A percentile compares a stretch with the other conserved stretches of the same genome.
phyloP scores from a whole-genome alignment of 78 protist genomes.

The Chrysochromulina parva region DNA sequence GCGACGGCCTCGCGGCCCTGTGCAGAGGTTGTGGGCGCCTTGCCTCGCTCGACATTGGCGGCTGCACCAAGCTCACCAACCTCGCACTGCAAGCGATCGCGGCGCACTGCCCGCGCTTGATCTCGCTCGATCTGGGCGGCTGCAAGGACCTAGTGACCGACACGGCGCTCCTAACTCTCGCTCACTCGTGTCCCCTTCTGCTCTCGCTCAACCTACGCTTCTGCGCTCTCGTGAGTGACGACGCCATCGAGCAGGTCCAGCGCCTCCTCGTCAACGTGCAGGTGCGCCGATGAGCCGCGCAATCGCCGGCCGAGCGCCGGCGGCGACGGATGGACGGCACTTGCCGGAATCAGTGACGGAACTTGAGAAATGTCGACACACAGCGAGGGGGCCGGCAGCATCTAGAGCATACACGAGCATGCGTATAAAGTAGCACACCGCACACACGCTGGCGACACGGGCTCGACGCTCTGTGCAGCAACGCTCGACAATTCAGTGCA shows the following conservation, averaged over 20 bases:
- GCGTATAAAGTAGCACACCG: no score
- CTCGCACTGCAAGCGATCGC: neutral
- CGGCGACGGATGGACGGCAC: no score
- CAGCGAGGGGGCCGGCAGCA: no score
- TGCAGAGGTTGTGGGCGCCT: neutral
- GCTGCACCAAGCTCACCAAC: neutral
- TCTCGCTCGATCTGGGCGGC: slow-evolving; percentile 15
- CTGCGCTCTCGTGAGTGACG: neutral
- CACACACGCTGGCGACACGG: no score
- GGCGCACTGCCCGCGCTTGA: neutral
- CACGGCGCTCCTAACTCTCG: neutral
- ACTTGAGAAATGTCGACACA: no score
- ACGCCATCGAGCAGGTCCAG: neutral
- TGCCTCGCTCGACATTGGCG: neutral
- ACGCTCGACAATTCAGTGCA: no score
- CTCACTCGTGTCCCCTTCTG: neutral
- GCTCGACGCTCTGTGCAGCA: no score
- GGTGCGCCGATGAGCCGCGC: neutral
- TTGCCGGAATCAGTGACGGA: no score
- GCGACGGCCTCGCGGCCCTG: neutral
- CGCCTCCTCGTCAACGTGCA: neutral
- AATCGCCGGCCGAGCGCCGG: no score
- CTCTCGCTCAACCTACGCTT: slow-evolving; percentile 19
- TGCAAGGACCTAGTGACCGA: neutral
- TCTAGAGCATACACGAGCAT: no score